Base-by-base conservation (phyloP, 164 flowering plant species). In the Sextonia rubra region DNA sequence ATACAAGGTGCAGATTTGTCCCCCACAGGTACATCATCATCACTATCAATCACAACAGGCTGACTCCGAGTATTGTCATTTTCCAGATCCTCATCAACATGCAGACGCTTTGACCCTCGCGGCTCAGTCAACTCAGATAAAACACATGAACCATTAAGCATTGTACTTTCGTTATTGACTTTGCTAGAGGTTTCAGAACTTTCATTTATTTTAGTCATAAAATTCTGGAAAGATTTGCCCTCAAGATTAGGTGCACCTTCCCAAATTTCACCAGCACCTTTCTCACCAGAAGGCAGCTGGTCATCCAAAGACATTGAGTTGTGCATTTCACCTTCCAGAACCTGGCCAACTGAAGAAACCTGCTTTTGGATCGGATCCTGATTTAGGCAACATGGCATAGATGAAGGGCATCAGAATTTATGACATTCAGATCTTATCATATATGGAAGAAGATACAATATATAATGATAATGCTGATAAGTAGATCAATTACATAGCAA, bases 11-110 rank as follows among this genome's bases (percentile, higher is more conserved):
- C 68, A 73, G 75, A 77, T 63, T 80, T 73, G 69, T 77, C 83
- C 69, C 61, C 73, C 23, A 24, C 71, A 64, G 69, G 73, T 58
- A 75, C 80, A 61, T 84, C 91, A 76, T 83, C 88, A 71, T 87
- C 96, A 82, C 86, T 80, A 60, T 85, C 95, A 58, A 85, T 65
- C 37, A 79, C 69, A 61, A 79, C 79, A 65, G 84, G 84, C 29
- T 80, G 76, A 65, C 75, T 71, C 75, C 79, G 84, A 79, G 87
- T 91, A 73, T 60, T 79, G 66, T 80, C 85, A 78, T 8, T 56
- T 15, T 72, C 78, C 18, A 67, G 71, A 60, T 82, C 89, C 72
- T 79, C 84, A 71, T 47, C 60, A 27, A 84, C 91, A 76, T 47
- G 80, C 27, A 78, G 69, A 69, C 85, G 92, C 80, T 89, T 92